Evolutionary conservation across 1,284 basidiomycete genomes (phyloP), one percentile per base, ranked within the genome.

Genomic region (Ganoderma multipileum): DNA sequence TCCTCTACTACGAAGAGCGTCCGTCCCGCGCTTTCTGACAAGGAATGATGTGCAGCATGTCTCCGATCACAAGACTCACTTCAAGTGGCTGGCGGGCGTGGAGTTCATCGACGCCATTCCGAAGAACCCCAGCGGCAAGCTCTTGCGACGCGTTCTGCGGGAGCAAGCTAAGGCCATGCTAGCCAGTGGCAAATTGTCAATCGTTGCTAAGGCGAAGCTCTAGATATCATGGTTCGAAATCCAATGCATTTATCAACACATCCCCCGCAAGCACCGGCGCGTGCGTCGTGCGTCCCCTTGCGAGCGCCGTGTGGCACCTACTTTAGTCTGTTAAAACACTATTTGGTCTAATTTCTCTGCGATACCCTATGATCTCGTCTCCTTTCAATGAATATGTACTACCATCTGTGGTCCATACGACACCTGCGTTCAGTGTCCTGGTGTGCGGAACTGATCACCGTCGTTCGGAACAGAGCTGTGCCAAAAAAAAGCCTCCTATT

Each of bases 71-170:
- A 95, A 95, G 78, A 82, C 87, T 12, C 81, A 83, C 41, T 94
- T 95, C 81, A 95, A 95, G 78, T 85, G 85, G 71, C 80, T 95
- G 0, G 82, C 84, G 12, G 91, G 90, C 3, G 83, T 94, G 6
- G 87, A 89, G 73, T 90, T 94, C 69, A 81, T 92, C 33, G 87
- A 92, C 58, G 79, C 75, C 0, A 88, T 94, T 62, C 92, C 92
- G 5, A 94, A 90, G 83, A 92, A 89, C 73, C 88, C 91, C 8
- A 90, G 88, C 54, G 91, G 91, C 39, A 92, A 92, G 77, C 83
- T 92, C 0, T 78, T 90, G 66, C 80, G 89, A 41, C 82, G 89
- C 5, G 78, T 89, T 36, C 70, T 91, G 67, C 83, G 89, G 23
- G 89, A 89, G 8, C 79, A 82, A 30, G 88, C 87, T 2, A 76